phyloP scores from a whole-genome alignment of 441 rosid genomes.

The Kokia cookei region DNA sequence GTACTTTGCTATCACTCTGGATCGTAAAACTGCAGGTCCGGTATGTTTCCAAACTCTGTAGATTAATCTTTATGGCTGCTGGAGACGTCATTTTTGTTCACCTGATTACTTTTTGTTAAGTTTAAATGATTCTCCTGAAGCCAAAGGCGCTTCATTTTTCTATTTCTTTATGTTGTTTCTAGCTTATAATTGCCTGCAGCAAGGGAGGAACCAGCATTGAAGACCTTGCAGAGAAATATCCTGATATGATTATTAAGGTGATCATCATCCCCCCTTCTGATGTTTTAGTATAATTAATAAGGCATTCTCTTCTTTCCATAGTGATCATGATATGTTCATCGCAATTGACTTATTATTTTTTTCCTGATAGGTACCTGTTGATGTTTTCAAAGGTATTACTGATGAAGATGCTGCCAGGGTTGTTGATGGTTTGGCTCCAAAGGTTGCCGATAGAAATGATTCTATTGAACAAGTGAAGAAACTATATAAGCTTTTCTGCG shows the following conservation, averaged over 20 bases:
- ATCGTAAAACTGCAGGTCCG: conserved; percentile 94
- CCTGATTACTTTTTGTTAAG: background rate
- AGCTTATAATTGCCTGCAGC: conserved; percentile 92
- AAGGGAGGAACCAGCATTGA: conserved; percentile 99
- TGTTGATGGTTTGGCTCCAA: conserved; percentile 90
- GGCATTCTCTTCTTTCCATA: background rate
- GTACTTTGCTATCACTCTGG: conserved; percentile 96
- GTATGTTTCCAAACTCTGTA: conserved; percentile 36
- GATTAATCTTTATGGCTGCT: background rate
- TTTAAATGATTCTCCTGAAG: background rate
- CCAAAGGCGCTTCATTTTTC: background rate
- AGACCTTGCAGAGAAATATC: conserved; percentile 96
- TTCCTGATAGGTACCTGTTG: conserved; percentile 70
- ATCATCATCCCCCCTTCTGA: background rate
- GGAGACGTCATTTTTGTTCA: background rate
- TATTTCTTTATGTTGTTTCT: conserved; percentile 14
- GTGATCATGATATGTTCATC: background rate
- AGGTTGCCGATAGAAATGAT: conserved; percentile 72
- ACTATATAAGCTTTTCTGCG: conserved; percentile 78
- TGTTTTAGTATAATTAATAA: conserved; percentile 6
- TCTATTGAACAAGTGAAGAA: conserved; percentile 97
- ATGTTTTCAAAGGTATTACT: conserved; percentile 88
- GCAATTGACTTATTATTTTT: conserved; percentile 21
- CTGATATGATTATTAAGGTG: conserved; percentile 94
- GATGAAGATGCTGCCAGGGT: conserved; percentile 97